These are phyloP conservation scores for Cordyceps fumosorosea DNA, from an alignment of 2,329 filamentous ascomycete genomes.

Conservation along the genomic window DNA sequence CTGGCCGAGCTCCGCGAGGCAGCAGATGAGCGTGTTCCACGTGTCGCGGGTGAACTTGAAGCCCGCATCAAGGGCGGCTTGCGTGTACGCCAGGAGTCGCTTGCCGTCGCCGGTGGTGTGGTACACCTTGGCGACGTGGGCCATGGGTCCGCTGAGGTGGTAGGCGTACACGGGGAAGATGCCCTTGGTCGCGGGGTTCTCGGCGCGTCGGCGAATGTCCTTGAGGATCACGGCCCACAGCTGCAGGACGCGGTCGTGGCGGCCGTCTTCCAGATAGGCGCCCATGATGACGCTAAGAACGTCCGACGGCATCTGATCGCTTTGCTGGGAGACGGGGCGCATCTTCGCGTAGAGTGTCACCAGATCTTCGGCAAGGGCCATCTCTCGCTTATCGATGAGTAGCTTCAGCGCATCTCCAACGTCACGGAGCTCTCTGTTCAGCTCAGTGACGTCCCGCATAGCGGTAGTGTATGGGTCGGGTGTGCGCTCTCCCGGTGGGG, in stretches of 20 bases:
- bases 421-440: conserved; percentile 22
- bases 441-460: conserved; percentile 17
- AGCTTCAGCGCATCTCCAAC: conserved; percentile 29
- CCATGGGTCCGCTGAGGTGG: conserved; percentile 43
- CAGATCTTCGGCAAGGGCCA: conserved; percentile 50
- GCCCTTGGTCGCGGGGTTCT: conserved; percentile 13
- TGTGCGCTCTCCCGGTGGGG: neutral
- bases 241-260: conserved; percentile 53
- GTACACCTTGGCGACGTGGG: conserved; percentile 42
- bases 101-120: conserved; percentile 33
- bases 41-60: conserved; percentile 70
- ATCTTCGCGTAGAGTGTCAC: conserved; percentile 45
- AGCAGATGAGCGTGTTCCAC: conserved; percentile 73
- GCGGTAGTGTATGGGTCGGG: neutral
- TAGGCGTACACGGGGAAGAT: conserved; percentile 46
- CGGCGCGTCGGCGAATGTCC: conserved; percentile 36
- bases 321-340: conserved; percentile 27
- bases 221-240: conserved; percentile 70
- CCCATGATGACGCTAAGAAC: conserved; percentile 64
- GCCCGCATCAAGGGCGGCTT: conserved; percentile 54
- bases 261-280: conserved; percentile 49
- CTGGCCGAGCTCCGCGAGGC: conserved; percentile 54
- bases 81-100: conserved; percentile 44
- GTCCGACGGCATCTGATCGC: conserved; percentile 39
- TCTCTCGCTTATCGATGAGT: conserved; percentile 33